Evolutionary conservation across 2,329 filamentous ascomycete genomes (phyloP), one percentile per base, ranked within the genome.

Genomic region (Ophiostoma pallidulum): DNA sequence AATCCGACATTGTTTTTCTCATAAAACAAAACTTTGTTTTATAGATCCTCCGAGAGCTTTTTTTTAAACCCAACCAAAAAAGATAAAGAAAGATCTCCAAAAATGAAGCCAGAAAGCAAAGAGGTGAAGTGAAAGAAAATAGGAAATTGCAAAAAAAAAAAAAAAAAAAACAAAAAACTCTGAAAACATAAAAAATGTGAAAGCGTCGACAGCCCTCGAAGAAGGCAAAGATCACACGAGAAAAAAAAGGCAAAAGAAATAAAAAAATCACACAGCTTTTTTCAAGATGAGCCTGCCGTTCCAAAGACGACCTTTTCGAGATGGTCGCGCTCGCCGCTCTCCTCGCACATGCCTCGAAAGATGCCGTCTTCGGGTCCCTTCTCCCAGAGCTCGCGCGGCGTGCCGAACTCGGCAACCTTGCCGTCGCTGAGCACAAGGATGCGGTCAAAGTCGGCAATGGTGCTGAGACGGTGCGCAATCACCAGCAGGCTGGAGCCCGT

Each of bases 391-490:
- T 83, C 77, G 54, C 60, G 67, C 2, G 84, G 84, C 6, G 67
- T 69, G 4, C 82, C 84, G 62, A 75, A 86, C 64, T 88, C 84
- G 14, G 78, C 75, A 0, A 82, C 82, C 37, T 64, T 65, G 0
- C 84, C 84, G 29, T 84, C 82, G 48, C 76, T 77, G 53, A 89
- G 67, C 6, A 89, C 84, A 10, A 88, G 67, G 49, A 88, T 84
- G 51, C 77, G 73, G 61, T 88, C 84, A 58, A 87, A 87, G 61
- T 87, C 84, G 4, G 79, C 82, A 64, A 89, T 85, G 0, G 84
- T 88, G 61, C 80, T 84, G 42, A 89, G 67, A 2, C 84, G 74
- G 58, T 89, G 85, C 2, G 84, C 84, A 60, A 89, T 88, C 16
- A 87, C 83, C 16, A 89, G 64, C 24, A 88, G 66, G 1, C 84